Evolutionary conservation across 306 rosid species (phyloP), one percentile per base, ranked within the genome.

Genomic region (Pachyrhizus erosus): DNA sequence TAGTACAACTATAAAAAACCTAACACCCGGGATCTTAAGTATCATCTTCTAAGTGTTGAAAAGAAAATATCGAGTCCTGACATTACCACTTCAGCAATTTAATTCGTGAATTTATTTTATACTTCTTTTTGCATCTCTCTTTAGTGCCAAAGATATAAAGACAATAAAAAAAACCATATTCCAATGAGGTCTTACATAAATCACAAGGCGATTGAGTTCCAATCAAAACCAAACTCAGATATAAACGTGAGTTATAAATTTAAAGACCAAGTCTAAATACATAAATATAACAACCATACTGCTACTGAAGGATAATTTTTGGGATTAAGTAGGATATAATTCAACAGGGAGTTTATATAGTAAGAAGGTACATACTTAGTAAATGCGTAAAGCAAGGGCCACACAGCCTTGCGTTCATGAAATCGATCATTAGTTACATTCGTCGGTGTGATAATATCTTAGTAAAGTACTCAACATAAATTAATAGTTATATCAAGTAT

Each of bases 351-450:
- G 42, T 37, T 37, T 37, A 52, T 23, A 23, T 0, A 7, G 9
- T 17, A 24, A 6, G 57, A 61, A 45, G 73, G 81, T 61, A 27
- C 61, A 62, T 29, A 15, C 27, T 20, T 18, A 4, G 46, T 33
- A 12, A 49, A 39, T 27, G 34, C 83, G 40, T 17, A 55, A 40
- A 18, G 26, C 48, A 70, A 49, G 45, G 24, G 49, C 42, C 31
- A 73, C 24, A 45, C 58, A 54, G 51, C 69, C 42, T 29, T 29
- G 65, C 21, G 17, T 70, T 64, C 84, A 75, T 72, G 66, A 80
- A 55, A 73, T 81, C 82, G 67, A 64, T n/a, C 67, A 78, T 34
- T 78, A 79, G 82, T 75, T 21, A 52, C 75, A 70, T 71, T 29
- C 9, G 55, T 62, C 18, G 72, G 49, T 60, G 67, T 5, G 45